Base-by-base conservation (phyloP, 2,329 filamentous ascomycete species). In the Amylocarpus encephaloides region DNA sequence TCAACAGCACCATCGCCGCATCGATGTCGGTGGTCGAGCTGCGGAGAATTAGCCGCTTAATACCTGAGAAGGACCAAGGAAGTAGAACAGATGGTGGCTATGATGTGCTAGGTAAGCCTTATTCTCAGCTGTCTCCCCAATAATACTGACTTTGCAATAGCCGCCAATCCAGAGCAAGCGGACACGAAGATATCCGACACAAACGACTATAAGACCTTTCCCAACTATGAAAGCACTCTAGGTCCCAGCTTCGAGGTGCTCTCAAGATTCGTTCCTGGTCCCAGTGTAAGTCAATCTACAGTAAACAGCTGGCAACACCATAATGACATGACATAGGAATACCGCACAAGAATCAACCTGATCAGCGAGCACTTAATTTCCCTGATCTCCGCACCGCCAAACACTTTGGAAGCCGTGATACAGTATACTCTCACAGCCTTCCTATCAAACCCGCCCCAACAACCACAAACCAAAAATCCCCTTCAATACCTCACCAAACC, bases 131-230 rank as follows among this genome's bases (percentile, higher is more conserved):
- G 19, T 5, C 6, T 22, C 13, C 34, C 7, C 6, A 5, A 16
- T 11, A 29, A 26, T 39, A 10, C 7, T 47, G 13, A 47, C 22
- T 5, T 39, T 13, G 29, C 18, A n/a, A 22, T n/a, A 57, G 52
- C 43, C 34, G 35, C 46, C 13, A 53, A 53, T 30, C 30, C 38
- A 10, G 56, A 59, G 39, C 41, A 38, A 11, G 16, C 43, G n/a
- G 46, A 52, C 34, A 34, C 22, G 18, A 32, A 22, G 3, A 59
- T 62, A 9, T 51, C 52, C 3, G 59, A 66, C 38, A 65, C 58
- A 11, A 57, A 60, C 34, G 64, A 66, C 44, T 63, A 64, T 40
- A 56, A 56, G 6, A 55, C 58, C 9, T 66, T 64, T 30, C 64
- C 65, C n/a, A 61, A 64, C 40, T 66, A 61, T 44, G 65, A 66